Evolutionary conservation across 495 filamentous ascomycete species (phyloP).

Genomic region (Trichoderma gamsii): DNA sequence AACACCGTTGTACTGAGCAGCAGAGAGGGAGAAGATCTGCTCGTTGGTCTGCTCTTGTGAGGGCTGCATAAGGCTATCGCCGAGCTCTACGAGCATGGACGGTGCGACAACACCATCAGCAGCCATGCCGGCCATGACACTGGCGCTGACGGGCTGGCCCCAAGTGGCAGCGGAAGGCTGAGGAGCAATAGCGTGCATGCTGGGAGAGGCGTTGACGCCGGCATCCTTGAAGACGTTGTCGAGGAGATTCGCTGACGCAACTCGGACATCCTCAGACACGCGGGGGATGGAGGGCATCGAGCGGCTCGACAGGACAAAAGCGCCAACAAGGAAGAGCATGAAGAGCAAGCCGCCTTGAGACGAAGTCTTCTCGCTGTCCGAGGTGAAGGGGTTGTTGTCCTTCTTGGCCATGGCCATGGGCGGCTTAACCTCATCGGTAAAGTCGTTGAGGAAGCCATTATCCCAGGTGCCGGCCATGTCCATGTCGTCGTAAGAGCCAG

Average conservation of each 20-base stretch:
- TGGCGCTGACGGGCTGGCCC: slow-evolving; percentile 29
- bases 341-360: slow-evolving; percentile 60
- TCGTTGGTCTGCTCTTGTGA: slow-evolving; percentile 83
- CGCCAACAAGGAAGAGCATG: slow-evolving; percentile 92
- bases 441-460: slow-evolving; percentile 59
- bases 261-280: slow-evolving; percentile 87
- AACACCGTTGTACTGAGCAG: slow-evolving; percentile 84
- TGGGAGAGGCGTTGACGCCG: slow-evolving; percentile 48
- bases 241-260: slow-evolving; percentile 83
- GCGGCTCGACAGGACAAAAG: slow-evolving; percentile 87
- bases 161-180: slow-evolving; percentile 47
- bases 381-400: slow-evolving; percentile 43
- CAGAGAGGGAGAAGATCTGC: slow-evolving; percentile 77
- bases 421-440: slow-evolving; percentile 48
- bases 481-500: slow-evolving; percentile 70
- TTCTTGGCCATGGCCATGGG: slow-evolving; percentile 40
- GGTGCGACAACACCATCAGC: slow-evolving; percentile 46
- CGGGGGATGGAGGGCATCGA: slow-evolving; percentile 65
- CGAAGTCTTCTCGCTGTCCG: slow-evolving; percentile 52
- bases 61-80: slow-evolving; percentile 65
- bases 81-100: slow-evolving; percentile 68
- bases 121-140: slow-evolving; percentile 48
- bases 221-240: slow-evolving; percentile 82
- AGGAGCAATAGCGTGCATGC: slow-evolving; percentile 43
- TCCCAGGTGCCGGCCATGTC: slow-evolving; percentile 78